Evolutionary conservation across 257 asterid genomes (phyloP).

Genomic region (Gentiana macrophylla): DNA sequence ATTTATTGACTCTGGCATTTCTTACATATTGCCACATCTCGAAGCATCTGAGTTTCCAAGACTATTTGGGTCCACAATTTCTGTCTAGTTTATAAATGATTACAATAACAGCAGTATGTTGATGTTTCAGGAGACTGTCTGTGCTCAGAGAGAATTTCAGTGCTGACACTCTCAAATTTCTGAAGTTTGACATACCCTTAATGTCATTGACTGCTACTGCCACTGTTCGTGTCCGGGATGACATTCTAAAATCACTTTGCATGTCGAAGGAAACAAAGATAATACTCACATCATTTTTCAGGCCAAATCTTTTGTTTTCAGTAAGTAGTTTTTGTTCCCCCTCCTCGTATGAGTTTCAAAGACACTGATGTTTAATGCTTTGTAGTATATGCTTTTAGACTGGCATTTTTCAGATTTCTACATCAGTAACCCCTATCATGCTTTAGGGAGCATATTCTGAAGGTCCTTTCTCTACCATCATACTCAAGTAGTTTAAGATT

Average conservation of each 20-base stretch:
- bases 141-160: constrained; percentile 56
- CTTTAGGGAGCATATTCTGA: no score
- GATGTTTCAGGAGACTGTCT: constrained; percentile 42
- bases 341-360: constrained; percentile 5
- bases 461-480: no score
- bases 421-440: no score
- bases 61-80: no score
- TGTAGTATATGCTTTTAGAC: constrained; percentile 9
- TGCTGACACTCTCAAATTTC: constrained; percentile 37
- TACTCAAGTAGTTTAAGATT: no score
- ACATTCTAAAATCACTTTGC: constrained; percentile 63
- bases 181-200: constrained; percentile 61
- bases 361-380: background rate
- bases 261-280: constrained; percentile 42
- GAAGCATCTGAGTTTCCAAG: no score
- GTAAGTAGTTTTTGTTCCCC: constrained; percentile 29
- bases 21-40: no score
- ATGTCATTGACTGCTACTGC: constrained; percentile 92
- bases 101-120: constrained; percentile 5
- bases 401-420: background rate
- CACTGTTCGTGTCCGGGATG: constrained; percentile 55
- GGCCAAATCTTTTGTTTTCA: constrained; percentile 69
- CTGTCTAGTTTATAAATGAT: background rate
- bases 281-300: constrained; percentile 62
- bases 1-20: no score